Conservation (phyloP, 192 early-diverging fungal genomes). For the Rhizophagus sp. region DNA sequence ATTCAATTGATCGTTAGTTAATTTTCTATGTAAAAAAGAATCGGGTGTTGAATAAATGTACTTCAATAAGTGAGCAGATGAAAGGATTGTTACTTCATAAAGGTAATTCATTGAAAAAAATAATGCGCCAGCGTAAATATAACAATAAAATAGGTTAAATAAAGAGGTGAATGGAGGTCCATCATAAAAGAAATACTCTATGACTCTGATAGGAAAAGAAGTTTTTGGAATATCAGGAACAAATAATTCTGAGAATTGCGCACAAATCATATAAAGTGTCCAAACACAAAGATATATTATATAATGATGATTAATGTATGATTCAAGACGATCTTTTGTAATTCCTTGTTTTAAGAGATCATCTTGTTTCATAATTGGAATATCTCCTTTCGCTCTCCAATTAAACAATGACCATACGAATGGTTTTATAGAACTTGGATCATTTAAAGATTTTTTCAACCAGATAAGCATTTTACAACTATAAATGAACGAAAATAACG, state of each 20-base stretch:
- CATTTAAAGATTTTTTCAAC: not conserved
- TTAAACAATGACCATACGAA: not conserved
- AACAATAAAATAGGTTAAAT: not conserved
- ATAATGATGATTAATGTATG: not conserved
- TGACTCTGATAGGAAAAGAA: not conserved
- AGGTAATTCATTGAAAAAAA: not conserved
- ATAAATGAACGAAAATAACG: not conserved
- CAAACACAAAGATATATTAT: not conserved
- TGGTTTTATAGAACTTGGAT: not conserved
- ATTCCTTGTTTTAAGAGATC: not conserved
- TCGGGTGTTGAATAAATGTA: not conserved
- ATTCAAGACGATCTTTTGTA: not conserved
- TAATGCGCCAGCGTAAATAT: not conserved
- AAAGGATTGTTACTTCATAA: not conserved
- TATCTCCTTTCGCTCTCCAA: not conserved
- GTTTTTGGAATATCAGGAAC: not conserved
- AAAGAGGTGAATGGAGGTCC: not conserved
- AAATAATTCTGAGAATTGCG: not conserved
- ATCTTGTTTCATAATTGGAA: not conserved
- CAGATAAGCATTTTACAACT: not conserved
- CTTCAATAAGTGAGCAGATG: not conserved
- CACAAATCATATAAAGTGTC: not conserved
- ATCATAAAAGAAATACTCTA: not conserved
- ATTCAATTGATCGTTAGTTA: not conserved
- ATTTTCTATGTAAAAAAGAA: not conserved